Percentiles rank a stretch among this genome's conserved stretches.
Conservation (phyloP, 1,284 basidiomycete genomes). For the Limonomyces culmigenus region DNA sequence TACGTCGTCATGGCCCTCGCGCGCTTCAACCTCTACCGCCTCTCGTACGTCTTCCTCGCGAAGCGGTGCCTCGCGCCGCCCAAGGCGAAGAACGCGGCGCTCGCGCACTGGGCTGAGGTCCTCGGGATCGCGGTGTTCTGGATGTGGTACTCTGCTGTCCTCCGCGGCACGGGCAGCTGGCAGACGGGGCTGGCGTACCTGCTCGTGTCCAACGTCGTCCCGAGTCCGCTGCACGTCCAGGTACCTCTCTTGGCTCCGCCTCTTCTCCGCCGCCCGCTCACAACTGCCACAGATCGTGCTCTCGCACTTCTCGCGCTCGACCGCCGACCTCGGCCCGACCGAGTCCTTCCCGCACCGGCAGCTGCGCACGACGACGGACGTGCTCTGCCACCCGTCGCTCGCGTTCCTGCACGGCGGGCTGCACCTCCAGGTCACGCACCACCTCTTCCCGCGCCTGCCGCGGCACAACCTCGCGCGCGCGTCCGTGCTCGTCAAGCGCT, state of each 20-base stretch:
- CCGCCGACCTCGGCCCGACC: constrained; percentile 75
- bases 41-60: constrained; percentile 70
- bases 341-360: constrained; percentile 92
- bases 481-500: constrained; percentile 71
- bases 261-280: neutral
- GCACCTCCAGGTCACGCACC: constrained; percentile 94
- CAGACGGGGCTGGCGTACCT: constrained; percentile 49
- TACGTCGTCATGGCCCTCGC: constrained; percentile 86
- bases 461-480: constrained; percentile 83
- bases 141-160: constrained; percentile 59
- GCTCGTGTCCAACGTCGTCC: constrained; percentile 62
- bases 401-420: constrained; percentile 88
- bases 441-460: constrained; percentile 90
- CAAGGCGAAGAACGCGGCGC: constrained; percentile 41
- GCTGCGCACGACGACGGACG: constrained; percentile 91
- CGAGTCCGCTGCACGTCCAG: constrained; percentile 80
- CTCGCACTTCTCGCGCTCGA: constrained; percentile 95
- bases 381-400: constrained; percentile 71
- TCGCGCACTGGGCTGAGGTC: constrained; percentile 63
- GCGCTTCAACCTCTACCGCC: constrained; percentile 89
- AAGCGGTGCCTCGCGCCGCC: constrained; percentile 42
- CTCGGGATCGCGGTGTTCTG: constrained; percentile 58
- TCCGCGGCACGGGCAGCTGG: constrained; percentile 56
- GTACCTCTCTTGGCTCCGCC: constrained; percentile 15
- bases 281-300: constrained; percentile 72